Percentiles rank a stretch among this genome's conserved stretches.
Evolutionary conservation across 257 asterid genomes (phyloP).

Genomic region (Fraxinus quadrangulata): DNA sequence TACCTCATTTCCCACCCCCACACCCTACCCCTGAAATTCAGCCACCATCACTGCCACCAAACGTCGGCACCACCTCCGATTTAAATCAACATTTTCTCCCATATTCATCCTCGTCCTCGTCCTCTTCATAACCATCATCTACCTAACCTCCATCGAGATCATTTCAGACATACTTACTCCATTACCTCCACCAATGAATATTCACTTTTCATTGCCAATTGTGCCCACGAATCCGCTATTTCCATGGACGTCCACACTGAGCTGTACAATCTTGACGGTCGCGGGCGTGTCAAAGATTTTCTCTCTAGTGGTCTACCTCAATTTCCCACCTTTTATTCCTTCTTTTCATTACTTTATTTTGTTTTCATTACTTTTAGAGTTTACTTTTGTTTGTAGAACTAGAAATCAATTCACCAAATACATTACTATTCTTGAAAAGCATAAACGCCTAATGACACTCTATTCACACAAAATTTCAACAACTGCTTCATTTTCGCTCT

Average conservation of each 20-base stretch:
- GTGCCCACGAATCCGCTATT: slow-evolving; percentile 78
- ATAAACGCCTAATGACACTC: slow-evolving; percentile 94
- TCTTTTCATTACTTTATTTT: slow-evolving; percentile 57
- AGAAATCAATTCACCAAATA: slow-evolving; percentile 75
- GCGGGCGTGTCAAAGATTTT: slow-evolving; percentile 66
- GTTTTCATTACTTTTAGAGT: slow-evolving; percentile 69
- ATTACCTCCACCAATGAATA: slow-evolving; percentile 85
- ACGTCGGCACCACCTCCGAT: no score
- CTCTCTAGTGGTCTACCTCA: slow-evolving; percentile 85
- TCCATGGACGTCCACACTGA: slow-evolving; percentile 84
- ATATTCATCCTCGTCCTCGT: no score
- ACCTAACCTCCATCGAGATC: no score
- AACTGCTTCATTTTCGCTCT: no score
- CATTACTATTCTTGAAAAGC: slow-evolving; percentile 79
- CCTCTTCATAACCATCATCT: no score
- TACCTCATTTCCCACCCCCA: no score
- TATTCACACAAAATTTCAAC: slow-evolving; percentile 64
- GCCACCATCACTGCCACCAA: no score
- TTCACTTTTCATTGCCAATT: slow-evolving; percentile 85
- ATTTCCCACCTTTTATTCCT: slow-evolving; percentile 69
- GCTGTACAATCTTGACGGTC: slow-evolving; percentile 71
- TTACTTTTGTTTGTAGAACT: slow-evolving; percentile 50
- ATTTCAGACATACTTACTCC: slow-evolving; percentile 43
- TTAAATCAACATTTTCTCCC: no score
- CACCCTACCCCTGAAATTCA: no score